Evolutionary conservation across 129 eudicot species (phyloP).

Genomic region (Cynara cardunculus): DNA sequence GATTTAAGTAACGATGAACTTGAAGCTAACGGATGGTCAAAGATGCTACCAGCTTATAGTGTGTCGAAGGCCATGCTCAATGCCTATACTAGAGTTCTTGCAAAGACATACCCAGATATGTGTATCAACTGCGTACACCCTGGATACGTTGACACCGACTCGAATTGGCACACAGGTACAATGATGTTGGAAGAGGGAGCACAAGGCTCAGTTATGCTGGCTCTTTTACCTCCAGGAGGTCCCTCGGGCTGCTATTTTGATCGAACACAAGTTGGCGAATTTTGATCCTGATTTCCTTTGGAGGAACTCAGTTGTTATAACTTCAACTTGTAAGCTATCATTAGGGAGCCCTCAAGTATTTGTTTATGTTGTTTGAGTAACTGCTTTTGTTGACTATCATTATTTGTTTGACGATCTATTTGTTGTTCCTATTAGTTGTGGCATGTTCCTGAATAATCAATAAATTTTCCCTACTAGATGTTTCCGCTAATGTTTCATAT

Average conservation of each 20-base stretch:
- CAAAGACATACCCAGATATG: conserved; percentile 55
- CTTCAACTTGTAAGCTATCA: background rate
- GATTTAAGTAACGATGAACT: conserved; percentile 52
- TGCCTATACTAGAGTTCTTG: conserved; percentile 78
- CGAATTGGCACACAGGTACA: conserved; percentile 75
- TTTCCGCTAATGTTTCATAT: no score
- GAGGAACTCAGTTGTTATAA: background rate
- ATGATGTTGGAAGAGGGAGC: conserved; percentile 81
- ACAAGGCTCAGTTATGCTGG: conserved; percentile 65
- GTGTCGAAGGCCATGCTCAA: conserved; percentile 70
- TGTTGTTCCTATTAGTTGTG: no score
- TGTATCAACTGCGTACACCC: conserved; percentile 83
- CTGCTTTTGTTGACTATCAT: no score
- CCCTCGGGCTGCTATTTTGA: conserved; percentile 78
- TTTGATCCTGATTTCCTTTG: conserved; percentile 19
- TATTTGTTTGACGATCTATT: no score
- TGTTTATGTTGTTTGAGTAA: no score
- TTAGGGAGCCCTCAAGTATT: background rate
- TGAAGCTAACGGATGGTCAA: conserved; percentile 79
- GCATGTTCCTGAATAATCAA: no score
- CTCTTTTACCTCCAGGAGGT: conserved; percentile 69
- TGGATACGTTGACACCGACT: conserved; percentile 69
- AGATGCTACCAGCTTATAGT: conserved; percentile 82
- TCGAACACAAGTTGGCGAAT: conserved; percentile 51
- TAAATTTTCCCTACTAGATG: no score